Conservation (phyloP, 2,329 filamentous ascomycete genomes). For the Aspergillus sclerotialis region DNA sequence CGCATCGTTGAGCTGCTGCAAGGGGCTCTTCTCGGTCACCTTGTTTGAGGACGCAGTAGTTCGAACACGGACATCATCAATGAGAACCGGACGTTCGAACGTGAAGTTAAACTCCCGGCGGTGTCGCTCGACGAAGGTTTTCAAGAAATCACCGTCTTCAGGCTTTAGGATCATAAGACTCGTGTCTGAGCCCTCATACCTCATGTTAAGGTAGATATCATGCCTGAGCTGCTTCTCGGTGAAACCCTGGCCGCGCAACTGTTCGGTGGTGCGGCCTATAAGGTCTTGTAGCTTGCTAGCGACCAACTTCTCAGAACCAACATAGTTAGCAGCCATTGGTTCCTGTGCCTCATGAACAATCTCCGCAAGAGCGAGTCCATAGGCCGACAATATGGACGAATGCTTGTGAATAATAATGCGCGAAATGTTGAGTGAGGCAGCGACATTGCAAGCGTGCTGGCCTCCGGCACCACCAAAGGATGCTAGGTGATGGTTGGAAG, state of each 20-base stretch:
- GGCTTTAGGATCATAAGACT: constrained; percentile 10
- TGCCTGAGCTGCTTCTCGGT: neutral
- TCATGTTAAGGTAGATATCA: constrained; percentile 5
- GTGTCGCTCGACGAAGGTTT: constrained; percentile 1
- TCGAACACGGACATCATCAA: constrained; percentile 1
- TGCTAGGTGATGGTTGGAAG: constrained; percentile 79
- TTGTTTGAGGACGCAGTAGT: neutral
- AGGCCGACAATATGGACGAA: constrained; percentile 84
- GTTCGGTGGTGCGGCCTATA: neutral
- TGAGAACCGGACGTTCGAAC: constrained; percentile 2
- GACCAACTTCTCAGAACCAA: too few species aligned
- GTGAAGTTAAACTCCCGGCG: constrained; percentile 4
- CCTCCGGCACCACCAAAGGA: constrained; percentile 90
- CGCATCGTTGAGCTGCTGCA: too few species aligned
- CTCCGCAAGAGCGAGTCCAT: constrained; percentile 63
- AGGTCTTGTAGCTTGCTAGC: too few species aligned
- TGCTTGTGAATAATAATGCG: constrained; percentile 86
- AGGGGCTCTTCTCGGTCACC: too few species aligned
- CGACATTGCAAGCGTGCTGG: constrained; percentile 87
- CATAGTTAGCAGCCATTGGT: neutral
- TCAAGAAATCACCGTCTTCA: constrained; percentile 38
- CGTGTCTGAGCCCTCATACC: constrained; percentile 5
- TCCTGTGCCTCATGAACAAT: neutral
- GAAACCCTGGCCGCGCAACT: neutral
- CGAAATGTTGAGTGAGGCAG: constrained; percentile 72